phyloP scores from a whole-genome alignment of 2,329 filamentous ascomycete species.

The Aspergillus thermomutatus region DNA sequence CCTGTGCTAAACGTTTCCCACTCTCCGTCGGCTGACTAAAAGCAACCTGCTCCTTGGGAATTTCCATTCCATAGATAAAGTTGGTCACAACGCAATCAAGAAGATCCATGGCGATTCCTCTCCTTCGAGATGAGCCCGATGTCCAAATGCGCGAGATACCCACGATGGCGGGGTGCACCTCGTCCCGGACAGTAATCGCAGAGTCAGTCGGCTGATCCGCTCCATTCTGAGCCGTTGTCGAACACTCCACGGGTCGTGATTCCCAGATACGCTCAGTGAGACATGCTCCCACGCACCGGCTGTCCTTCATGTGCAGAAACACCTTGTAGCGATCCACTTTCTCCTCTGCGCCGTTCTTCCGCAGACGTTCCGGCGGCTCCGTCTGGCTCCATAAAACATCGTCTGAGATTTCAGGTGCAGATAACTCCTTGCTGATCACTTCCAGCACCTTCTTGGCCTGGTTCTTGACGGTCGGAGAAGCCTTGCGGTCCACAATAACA shows the following conservation, averaged over 20 bases:
- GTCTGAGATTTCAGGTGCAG: slow-evolving; percentile 58
- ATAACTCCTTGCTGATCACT: slow-evolving; percentile 61
- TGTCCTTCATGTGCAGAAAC: slow-evolving; percentile 59
- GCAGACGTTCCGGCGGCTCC: slow-evolving; percentile 37
- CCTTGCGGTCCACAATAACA: slow-evolving; percentile 56
- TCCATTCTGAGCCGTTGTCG: slow-evolving; percentile 18
- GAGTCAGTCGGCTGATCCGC: slow-evolving; percentile 27
- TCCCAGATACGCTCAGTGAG: slow-evolving; percentile 60
- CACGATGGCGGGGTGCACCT: slow-evolving; percentile 49
- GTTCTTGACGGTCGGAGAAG: slow-evolving; percentile 49
- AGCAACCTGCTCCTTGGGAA: slow-evolving; percentile 55
- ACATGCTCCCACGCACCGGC: slow-evolving; percentile 61
- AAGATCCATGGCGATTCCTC: slow-evolving; percentile 56
- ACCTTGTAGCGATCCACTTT: slow-evolving; percentile 54
- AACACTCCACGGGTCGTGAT: slow-evolving; percentile 49
- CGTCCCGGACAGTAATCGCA: slow-evolving; percentile 45
- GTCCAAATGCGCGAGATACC: slow-evolving; percentile 67
- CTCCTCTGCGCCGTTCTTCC: slow-evolving; percentile 31
- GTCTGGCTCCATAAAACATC: slow-evolving; percentile 54
- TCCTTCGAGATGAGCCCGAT: slow-evolving; percentile 52
- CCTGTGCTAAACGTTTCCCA: slow-evolving; percentile 55
- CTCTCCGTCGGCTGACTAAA: slow-evolving; percentile 66
- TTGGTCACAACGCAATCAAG: slow-evolving; percentile 54
- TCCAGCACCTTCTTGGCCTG: slow-evolving; percentile 57
- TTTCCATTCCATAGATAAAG: slow-evolving; percentile 55